Evolutionary conservation across 2,329 filamentous ascomycete genomes (phyloP).

Genomic region (Zymoseptoria brevis): DNA sequence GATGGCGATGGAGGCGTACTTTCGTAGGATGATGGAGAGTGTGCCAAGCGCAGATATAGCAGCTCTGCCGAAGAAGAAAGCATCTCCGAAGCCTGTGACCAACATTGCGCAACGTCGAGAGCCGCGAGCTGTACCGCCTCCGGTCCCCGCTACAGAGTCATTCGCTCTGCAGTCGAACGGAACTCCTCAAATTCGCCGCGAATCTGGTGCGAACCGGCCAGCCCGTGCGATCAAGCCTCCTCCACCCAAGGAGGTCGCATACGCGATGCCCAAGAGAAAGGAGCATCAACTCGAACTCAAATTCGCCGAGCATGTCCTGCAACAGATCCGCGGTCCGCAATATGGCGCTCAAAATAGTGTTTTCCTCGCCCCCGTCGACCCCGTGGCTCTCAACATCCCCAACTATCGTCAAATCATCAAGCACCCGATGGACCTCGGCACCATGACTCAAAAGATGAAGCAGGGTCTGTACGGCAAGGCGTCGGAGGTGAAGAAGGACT

Average conservation of each 20-base stretch:
- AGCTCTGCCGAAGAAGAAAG: conserved; percentile 43
- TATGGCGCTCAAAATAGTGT: conserved; percentile 60
- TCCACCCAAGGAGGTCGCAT: conserved; percentile 84
- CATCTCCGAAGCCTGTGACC: conserved; percentile 23
- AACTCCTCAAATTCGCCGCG: conserved; percentile 73
- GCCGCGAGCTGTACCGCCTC: conserved; percentile 20
- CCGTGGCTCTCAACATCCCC: conserved; percentile 87
- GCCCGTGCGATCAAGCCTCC: conserved; percentile 92
- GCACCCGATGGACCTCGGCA: conserved; percentile 89
- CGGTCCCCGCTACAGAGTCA: conserved; percentile 39
- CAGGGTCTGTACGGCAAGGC: conserved; percentile 70
- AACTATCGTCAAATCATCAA: conserved; percentile 91
- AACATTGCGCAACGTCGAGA: conserved; percentile 26
- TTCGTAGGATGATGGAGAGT: conserved; percentile 53
- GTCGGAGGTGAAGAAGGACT: conserved; percentile 78
- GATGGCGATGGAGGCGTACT: conserved; percentile 51
- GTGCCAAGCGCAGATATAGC: conserved; percentile 50
- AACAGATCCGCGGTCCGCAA: conserved; percentile 68
- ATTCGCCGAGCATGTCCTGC: conserved; percentile 76
- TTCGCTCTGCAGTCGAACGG: conserved; percentile 74
- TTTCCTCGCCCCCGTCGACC: conserved; percentile 81
- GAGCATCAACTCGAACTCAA: conserved; percentile 81
- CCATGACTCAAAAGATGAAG: conserved; percentile 70
- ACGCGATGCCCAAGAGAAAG: conserved; percentile 82
- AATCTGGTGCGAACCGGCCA: conserved; percentile 74